These are phyloP conservation scores for Aspergillus fumigatus DNA, from an alignment of 2,329 filamentous ascomycete genomes.

Conservation along the genomic window DNA sequence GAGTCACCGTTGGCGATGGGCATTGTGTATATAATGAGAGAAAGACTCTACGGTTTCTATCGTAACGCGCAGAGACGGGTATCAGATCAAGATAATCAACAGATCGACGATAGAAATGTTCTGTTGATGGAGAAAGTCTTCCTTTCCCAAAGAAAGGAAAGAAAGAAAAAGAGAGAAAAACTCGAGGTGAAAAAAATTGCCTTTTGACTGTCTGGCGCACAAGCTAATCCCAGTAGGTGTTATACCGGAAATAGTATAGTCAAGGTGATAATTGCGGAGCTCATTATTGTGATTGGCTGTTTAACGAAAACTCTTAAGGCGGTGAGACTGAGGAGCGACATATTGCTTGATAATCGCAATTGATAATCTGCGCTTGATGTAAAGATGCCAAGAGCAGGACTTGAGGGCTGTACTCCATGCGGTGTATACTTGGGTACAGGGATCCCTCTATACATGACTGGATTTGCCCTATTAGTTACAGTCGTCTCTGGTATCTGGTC, in stretches of 20 bases:
- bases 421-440: no score
- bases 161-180: conserved; percentile 39
- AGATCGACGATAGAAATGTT: conserved; percentile 41
- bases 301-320: conserved; percentile 26
- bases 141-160: conserved; percentile 54
- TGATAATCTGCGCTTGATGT: neutral
- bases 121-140: conserved; percentile 58
- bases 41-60: conserved; percentile 26
- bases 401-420: no score
- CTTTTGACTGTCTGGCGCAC: conserved; percentile 26
- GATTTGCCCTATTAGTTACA: no score
- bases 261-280: conserved; percentile 3
- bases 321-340: conserved; percentile 17
- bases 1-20: conserved; percentile 64
- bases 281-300: conserved; percentile 19
- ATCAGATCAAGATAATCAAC: conserved; percentile 38
- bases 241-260: conserved; percentile 22
- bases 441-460: no score
- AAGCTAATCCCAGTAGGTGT: conserved; percentile 14
- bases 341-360: conserved; percentile 7
- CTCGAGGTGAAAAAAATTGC: conserved; percentile 26
- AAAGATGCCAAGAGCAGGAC: no score
- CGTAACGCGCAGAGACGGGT: conserved; percentile 17
- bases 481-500: no score
- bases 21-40: conserved; percentile 53